Conservation (phyloP, 2,329 filamentous ascomycete species). For the Aspergillus pseudoglaucus region DNA sequence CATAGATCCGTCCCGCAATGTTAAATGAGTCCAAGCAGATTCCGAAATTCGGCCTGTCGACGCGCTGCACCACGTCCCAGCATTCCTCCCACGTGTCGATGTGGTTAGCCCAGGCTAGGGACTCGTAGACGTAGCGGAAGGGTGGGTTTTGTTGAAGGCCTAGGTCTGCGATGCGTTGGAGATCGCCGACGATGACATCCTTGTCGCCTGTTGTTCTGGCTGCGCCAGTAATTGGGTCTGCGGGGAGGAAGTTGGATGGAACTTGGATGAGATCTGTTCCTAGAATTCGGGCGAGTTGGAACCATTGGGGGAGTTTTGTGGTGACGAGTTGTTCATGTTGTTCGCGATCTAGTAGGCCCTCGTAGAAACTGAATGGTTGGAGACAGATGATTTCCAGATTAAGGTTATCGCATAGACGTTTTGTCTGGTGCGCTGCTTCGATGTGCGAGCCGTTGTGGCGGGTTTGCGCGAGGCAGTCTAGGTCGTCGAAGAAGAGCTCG, state of each 20-base stretch:
- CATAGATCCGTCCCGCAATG: constrained; percentile 64
- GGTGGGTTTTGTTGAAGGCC: constrained; percentile 51
- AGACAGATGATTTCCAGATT: constrained; percentile 46
- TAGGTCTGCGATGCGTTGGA: constrained; percentile 61
- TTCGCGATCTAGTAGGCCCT: constrained; percentile 60
- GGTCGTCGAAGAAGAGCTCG: constrained; percentile 32
- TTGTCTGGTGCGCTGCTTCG: constrained; percentile 37
- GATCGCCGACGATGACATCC: constrained; percentile 55
- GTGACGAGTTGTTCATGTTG: constrained; percentile 53
- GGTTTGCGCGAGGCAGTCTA: constrained; percentile 23
- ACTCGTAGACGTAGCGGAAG: constrained; percentile 68
- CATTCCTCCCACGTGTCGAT: constrained; percentile 65
- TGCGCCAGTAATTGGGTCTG: constrained; percentile 30
- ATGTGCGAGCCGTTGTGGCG: constrained; percentile 17
- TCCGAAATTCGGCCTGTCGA: constrained; percentile 66
- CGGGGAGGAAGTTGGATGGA: constrained; percentile 60
- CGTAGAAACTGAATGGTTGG: constrained; percentile 73
- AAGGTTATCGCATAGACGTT: constrained; percentile 38
- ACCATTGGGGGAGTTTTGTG: constrained; percentile 61
- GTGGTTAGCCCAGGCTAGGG: constrained; percentile 64
- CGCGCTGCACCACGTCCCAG: constrained; percentile 61
- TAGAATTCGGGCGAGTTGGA: constrained; percentile 57
- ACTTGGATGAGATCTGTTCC: constrained; percentile 68
- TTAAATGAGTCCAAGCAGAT: constrained; percentile 75
- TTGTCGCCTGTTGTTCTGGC: constrained; percentile 44